Percentiles rank a stretch among this genome's conserved stretches.
These are phyloP conservation scores for Phytopythium chamaehyphon DNA, from an alignment of 352 stramenopile genomes.

Conservation along the genomic window DNA sequence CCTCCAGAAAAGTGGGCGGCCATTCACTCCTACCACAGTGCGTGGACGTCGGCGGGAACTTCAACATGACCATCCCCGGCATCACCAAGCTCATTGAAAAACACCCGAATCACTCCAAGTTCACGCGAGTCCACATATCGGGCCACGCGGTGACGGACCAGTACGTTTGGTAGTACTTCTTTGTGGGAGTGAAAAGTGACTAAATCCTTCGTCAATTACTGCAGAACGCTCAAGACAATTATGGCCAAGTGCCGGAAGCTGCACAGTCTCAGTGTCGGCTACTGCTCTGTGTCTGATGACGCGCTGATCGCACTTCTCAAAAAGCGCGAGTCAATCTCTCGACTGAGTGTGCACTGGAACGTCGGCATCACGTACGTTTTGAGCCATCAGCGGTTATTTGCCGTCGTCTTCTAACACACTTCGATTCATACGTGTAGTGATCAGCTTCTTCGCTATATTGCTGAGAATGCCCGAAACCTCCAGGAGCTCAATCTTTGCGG, in stretches of 20 bases:
- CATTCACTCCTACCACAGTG: conserved; percentile 27
- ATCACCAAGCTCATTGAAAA: conserved; percentile 89
- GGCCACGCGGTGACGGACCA: conserved; percentile 79
- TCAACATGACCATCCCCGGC: conserved; percentile 86
- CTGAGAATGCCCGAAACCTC: conserved; percentile 64
- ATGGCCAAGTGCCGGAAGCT: conserved; percentile 89
- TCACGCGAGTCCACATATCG: conserved; percentile 82
- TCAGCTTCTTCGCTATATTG: conserved; percentile 76
- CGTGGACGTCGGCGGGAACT: conserved; percentile 83
- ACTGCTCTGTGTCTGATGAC: conserved; percentile 84
- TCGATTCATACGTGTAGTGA: conserved; percentile 56
- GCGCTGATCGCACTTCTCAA: conserved; percentile 81
- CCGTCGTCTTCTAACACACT: neutral
- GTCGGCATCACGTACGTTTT: conserved; percentile 77
- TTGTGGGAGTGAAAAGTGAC: neutral
- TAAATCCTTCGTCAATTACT: neutral
- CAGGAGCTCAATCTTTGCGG: conserved; percentile 86
- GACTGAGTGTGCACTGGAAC: conserved; percentile 85
- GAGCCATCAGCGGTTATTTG: no score
- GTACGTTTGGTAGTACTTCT: no score
- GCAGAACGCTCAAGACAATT: conserved; percentile 81
- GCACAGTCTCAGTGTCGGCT: conserved; percentile 81
- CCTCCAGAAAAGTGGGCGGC: neutral
- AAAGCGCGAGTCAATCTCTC: conserved; percentile 75
- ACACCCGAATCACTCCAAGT: conserved; percentile 88